Conservation (phyloP, 1,139 yeast genomes). For the Kurtzmaniella quercitrusa region DNA sequence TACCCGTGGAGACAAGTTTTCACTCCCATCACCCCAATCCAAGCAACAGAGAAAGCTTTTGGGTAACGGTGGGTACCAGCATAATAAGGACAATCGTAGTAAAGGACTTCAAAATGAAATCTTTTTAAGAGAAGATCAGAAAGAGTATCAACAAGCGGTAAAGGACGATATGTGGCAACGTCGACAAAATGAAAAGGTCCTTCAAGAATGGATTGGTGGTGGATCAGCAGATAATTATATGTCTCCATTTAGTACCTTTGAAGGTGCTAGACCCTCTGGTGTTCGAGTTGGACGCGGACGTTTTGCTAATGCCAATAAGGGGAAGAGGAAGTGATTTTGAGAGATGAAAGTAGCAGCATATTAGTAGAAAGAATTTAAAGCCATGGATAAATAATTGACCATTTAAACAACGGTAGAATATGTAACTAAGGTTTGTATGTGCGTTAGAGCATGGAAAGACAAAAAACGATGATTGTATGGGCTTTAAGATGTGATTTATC, state of each 20-base stretch:
- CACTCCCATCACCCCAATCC: slow-evolving; percentile 69
- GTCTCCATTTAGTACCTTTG: slow-evolving; percentile 78
- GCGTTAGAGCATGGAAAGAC: too few relatives aligned
- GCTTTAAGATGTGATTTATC: too few relatives aligned
- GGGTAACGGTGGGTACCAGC: slow-evolving; percentile 74
- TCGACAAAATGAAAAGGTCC: slow-evolving; percentile 77
- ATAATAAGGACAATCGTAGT: slow-evolving; percentile 56
- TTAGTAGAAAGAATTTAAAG: background rate
- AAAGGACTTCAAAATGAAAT: slow-evolving; percentile 50
- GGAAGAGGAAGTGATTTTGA: slow-evolving; percentile 25
- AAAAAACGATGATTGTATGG: too few relatives aligned
- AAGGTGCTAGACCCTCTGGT: slow-evolving; percentile 59
- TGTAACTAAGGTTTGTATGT: too few relatives aligned
- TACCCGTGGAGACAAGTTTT: slow-evolving; percentile 77
- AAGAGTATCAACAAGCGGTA: slow-evolving; percentile 83
- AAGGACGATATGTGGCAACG: slow-evolving; percentile 88
- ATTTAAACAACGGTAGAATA: background rate
- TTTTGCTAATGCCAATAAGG: slow-evolving; percentile 62
- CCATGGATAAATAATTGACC: background rate
- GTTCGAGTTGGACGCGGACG: slow-evolving; percentile 84
- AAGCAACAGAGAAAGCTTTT: slow-evolving; percentile 57
- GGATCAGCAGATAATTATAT: slow-evolving; percentile 88
- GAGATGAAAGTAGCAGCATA: slow-evolving; percentile 7
- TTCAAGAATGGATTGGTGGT: slow-evolving; percentile 89
- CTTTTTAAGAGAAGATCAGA: slow-evolving; percentile 86